Evolutionary conservation across 2,329 filamentous ascomycete genomes (phyloP).

Genomic region (Arthrobotrys sphaeroides): DNA sequence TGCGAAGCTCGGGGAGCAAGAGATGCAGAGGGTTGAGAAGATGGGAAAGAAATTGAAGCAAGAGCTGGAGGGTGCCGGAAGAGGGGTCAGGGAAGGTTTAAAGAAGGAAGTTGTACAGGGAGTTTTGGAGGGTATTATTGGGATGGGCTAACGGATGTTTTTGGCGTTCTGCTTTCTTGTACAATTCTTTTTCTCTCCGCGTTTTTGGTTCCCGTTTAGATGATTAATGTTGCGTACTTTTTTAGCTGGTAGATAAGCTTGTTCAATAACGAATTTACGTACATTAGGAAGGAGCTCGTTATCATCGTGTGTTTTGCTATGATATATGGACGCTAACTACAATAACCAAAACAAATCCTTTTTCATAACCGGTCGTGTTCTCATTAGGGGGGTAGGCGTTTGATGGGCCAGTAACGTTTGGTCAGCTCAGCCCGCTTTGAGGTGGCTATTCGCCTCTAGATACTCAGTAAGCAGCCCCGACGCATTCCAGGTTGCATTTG

Average conservation of each 20-base stretch:
- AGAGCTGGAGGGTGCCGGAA: slow-evolving; percentile 44
- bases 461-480: neutral
- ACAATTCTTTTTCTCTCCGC: neutral
- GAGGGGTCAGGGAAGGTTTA: slow-evolving; percentile 38
- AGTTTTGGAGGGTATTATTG: slow-evolving; percentile 51
- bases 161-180: neutral
- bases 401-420: neutral
- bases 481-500: neutral
- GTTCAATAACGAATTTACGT: slow-evolving; percentile 18
- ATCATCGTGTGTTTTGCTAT: neutral
- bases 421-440: neutral
- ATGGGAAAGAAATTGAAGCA: slow-evolving; percentile 46
- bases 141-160: slow-evolving; percentile 27
- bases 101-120: slow-evolving; percentile 52
- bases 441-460: neutral
- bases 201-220: slow-evolving; percentile 2
- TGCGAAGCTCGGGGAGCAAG: slow-evolving; percentile 44
- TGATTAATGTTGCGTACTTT: neutral
- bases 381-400: too few relatives aligned
- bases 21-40: slow-evolving; percentile 40
- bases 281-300: neutral
- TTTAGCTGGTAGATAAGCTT: neutral
- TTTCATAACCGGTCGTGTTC: too few relatives aligned
- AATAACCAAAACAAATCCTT: too few relatives aligned
- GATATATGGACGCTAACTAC: slow-evolving; percentile 10